A percentile compares a stretch with the other conserved stretches of the same genome.
Evolutionary conservation across 2,329 filamentous ascomycete genomes (phyloP).

Genomic region (Fusarium anthophilum): DNA sequence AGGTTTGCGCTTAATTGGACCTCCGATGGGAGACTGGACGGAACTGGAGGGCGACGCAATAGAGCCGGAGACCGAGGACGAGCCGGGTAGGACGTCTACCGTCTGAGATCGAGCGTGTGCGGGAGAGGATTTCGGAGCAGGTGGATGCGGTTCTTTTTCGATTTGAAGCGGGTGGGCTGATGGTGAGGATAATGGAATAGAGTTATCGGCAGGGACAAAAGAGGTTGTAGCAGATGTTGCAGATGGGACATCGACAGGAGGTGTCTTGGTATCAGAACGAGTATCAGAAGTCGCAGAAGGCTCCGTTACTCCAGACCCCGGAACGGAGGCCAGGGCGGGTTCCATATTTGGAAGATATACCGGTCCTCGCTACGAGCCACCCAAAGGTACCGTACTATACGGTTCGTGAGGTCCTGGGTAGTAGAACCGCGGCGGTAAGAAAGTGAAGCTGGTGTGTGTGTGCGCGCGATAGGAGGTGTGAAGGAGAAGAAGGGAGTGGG

Average conservation of each 20-base stretch:
- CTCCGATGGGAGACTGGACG: constrained; percentile 34
- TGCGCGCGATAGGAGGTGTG: constrained; percentile 16
- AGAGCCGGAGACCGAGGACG: constrained; percentile 32
- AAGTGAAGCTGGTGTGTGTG: constrained; percentile 28
- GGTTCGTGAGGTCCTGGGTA: constrained; percentile 23
- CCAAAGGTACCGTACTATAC: constrained; percentile 22
- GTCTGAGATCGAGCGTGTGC: constrained; percentile 41
- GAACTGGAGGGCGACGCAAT: constrained; percentile 14
- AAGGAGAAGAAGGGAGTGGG: constrained; percentile 15
- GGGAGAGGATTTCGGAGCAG: constrained; percentile 28
- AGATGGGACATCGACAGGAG: constrained; percentile 28
- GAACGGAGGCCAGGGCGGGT: constrained; percentile 34
- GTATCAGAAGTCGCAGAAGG: constrained; percentile 40
- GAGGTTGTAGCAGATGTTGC: constrained; percentile 26
- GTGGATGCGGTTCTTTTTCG: constrained; percentile 10
- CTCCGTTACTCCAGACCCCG: constrained; percentile 35
- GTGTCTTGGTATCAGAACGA: constrained; percentile 38
- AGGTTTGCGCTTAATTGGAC: constrained; percentile 67
- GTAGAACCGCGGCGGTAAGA: constrained; percentile 19
- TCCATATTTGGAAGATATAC: constrained; percentile 42
- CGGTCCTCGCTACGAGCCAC: constrained; percentile 28
- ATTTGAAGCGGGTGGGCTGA: constrained; percentile 29
- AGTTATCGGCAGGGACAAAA: constrained; percentile 29
- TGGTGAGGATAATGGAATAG: constrained; percentile 32
- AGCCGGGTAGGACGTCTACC: constrained; percentile 33